These are phyloP conservation scores for Taphrina pruni DNA, from an alignment of 1,139 yeast species.

Conservation along the genomic window DNA sequence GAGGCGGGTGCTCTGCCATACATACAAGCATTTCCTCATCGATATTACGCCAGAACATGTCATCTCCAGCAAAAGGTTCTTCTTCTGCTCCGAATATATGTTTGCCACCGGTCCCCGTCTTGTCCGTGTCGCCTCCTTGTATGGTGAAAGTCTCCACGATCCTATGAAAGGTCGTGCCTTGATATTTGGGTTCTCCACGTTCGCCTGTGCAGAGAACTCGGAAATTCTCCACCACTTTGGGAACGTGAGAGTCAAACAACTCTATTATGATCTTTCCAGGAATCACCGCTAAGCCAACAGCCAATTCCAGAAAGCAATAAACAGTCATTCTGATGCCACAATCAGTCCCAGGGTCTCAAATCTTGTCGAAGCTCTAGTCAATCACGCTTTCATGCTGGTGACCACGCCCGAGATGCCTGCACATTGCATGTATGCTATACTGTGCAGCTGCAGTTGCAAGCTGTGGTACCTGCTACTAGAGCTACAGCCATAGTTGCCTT, in stretches of 20 bases:
- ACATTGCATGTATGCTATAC: too few relatives aligned
- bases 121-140: constrained; percentile 73
- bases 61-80: constrained; percentile 64
- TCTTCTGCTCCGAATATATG: constrained; percentile 51
- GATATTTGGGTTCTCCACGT: constrained; percentile 52
- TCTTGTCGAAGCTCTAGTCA: too few relatives aligned
- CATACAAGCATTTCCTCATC: constrained; percentile 52
- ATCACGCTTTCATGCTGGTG: too few relatives aligned
- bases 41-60: constrained; percentile 53
- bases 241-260: constrained; percentile 61
- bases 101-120: constrained; percentile 57
- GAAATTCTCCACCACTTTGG: constrained; percentile 75
- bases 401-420: too few relatives aligned
- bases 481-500: too few relatives aligned
- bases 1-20: constrained; percentile 69
- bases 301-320: constrained; percentile 34
- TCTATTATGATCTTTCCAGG: constrained; percentile 72
- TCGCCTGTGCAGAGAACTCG: constrained; percentile 52
- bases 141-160: constrained; percentile 70
- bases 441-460: too few relatives aligned
- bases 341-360: too few relatives aligned
- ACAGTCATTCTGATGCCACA: background rate
- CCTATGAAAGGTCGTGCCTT: constrained; percentile 65
- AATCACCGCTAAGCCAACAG: constrained; percentile 47
- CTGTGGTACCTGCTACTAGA: too few relatives aligned